These are phyloP conservation scores for Ceratobasidium sp. DNA, from an alignment of 1,284 basidiomycete species.

Conservation along the genomic window DNA sequence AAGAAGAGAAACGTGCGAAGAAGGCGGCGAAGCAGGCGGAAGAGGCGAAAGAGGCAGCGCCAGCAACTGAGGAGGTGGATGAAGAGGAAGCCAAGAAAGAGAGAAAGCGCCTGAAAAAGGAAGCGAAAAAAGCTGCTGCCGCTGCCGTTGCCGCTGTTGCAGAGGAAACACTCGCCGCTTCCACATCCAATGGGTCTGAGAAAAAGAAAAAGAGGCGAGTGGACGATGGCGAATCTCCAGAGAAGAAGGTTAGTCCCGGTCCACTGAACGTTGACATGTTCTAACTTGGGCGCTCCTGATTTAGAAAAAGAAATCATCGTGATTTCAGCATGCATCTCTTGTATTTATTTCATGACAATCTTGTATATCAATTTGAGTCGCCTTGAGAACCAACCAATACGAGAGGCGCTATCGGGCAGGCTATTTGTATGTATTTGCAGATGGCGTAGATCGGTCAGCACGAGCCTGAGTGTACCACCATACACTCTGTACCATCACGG, in stretches of 20 bases:
- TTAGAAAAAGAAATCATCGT: constrained; percentile 33
- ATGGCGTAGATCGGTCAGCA: constrained; percentile 33
- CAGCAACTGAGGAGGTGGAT: constrained; percentile 58
- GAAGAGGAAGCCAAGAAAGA: constrained; percentile 46
- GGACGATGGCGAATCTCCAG: constrained; percentile 34
- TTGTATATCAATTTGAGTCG: constrained; percentile 1
- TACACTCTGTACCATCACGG: not conserved
- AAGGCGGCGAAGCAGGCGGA: constrained; percentile 60
- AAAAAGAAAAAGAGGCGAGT: constrained; percentile 47
- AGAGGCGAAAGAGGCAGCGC: constrained; percentile 50
- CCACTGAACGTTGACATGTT: not conserved
- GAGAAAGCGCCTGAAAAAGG: constrained; percentile 49
- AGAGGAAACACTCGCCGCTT: constrained; percentile 61
- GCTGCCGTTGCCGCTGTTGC: constrained; percentile 50
- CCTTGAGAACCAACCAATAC: not conserved
- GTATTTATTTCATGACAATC: constrained; percentile 26
- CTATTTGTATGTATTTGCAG: constrained; percentile 15
- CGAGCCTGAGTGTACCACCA: not conserved
- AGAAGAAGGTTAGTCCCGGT: constrained; percentile 32
- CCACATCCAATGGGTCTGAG: constrained; percentile 71
- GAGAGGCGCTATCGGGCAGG: not conserved
- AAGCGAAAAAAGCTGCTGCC: constrained; percentile 66
- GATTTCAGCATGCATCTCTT: not conserved
- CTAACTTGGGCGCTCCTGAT: not conserved
- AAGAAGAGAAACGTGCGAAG: constrained; percentile 71